These are phyloP conservation scores for Leccinum fallax DNA, from an alignment of 1,284 basidiomycete genomes.

Conservation along the genomic window DNA sequence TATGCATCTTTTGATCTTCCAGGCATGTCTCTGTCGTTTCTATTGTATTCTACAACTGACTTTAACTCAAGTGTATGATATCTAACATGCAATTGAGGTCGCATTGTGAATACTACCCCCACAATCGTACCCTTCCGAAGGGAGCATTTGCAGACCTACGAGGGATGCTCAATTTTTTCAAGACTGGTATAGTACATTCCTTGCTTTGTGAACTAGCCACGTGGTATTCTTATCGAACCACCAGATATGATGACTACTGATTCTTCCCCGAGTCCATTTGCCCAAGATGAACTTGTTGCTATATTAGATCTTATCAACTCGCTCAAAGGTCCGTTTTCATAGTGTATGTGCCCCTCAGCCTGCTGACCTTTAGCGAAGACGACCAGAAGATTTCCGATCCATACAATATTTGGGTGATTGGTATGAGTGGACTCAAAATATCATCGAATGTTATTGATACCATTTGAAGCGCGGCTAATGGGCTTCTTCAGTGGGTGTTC, in stretches of 20 bases:
- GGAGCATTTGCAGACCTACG: slow-evolving; percentile 14
- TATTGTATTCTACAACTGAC: slow-evolving; percentile 5
- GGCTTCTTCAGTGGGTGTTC: slow-evolving; percentile 15
- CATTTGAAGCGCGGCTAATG: slow-evolving; percentile 19
- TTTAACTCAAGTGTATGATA: not conserved
- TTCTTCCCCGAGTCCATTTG: slow-evolving; percentile 23
- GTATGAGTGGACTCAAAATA: not conserved
- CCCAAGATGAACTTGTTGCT: slow-evolving; percentile 9
- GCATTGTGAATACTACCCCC: slow-evolving; percentile 25
- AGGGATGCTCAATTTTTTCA: slow-evolving; percentile 25
- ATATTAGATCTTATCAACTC: slow-evolving; percentile 20
- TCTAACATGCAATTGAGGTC: slow-evolving; percentile 13
- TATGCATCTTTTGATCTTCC: not conserved
- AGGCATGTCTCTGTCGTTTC: not conserved
- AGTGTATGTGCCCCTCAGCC: not conserved
- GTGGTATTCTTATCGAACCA: not conserved
- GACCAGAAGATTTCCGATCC: slow-evolving; percentile 6
- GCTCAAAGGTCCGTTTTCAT: slow-evolving; percentile 22
- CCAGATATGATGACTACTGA: slow-evolving; percentile 27
- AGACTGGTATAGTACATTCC: slow-evolving; percentile 13
- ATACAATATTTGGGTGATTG: slow-evolving; percentile 23
- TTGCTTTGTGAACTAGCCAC: not conserved
- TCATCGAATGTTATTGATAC: not conserved
- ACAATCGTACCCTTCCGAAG: slow-evolving; percentile 13
- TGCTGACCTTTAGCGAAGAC: slow-evolving; percentile 10